Conservation (phyloP, 73 alveolate genomes). For the Paramecium caudatum region DNA sequence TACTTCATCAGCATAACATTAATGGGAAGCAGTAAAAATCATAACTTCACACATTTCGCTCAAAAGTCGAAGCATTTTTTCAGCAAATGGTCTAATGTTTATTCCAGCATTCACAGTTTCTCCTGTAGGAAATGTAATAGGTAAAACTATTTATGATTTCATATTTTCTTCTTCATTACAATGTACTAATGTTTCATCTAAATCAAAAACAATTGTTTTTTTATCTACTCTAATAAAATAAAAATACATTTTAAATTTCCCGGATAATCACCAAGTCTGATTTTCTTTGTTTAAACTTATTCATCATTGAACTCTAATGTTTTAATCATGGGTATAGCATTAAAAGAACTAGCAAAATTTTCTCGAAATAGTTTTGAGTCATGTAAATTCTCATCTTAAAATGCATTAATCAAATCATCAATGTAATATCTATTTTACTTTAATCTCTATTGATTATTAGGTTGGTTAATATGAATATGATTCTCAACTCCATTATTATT, state of each 20-base stretch:
- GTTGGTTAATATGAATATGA: neutral
- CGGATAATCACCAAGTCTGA: neutral
- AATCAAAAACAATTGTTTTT: constrained; percentile 87
- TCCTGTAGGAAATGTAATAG: constrained; percentile 86
- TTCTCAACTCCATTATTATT: neutral
- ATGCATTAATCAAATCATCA: constrained; percentile 15
- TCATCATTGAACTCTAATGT: neutral
- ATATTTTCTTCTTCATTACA: constrained; percentile 85
- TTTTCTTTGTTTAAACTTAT: neutral
- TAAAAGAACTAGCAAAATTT: constrained; percentile 1
- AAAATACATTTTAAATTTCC: neutral
- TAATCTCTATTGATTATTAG: neutral
- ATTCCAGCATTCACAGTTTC: constrained; percentile 80
- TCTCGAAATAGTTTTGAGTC: neutral
- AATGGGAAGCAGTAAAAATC: constrained; percentile 83
- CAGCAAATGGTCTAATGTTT: constrained; percentile 69
- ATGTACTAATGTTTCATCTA: constrained; percentile 96
- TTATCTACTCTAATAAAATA: constrained; percentile 69
- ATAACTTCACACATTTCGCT: constrained; percentile 81
- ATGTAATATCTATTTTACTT: constrained; percentile 7
- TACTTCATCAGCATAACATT: constrained; percentile 81
- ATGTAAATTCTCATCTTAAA: neutral
- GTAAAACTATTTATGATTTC: constrained; percentile 79
- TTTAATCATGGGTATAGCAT: neutral
- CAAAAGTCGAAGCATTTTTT: constrained; percentile 46